Conservation (phyloP, 2,329 filamentous ascomycete genomes). For the Diplodia intermedia region DNA sequence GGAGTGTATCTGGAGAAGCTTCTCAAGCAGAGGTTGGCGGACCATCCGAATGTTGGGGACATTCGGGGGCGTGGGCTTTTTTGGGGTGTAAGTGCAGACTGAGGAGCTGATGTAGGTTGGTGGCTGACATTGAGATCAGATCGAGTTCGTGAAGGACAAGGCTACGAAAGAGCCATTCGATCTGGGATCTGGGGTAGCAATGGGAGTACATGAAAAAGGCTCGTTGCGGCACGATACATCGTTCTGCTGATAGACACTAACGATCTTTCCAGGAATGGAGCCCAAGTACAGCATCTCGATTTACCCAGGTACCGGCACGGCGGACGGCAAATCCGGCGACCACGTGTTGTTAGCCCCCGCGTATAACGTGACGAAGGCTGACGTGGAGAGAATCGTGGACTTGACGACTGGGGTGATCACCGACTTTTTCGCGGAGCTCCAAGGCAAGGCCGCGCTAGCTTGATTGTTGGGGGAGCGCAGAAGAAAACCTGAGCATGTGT, state of each 20-base stretch:
- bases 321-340: conserved; percentile 67
- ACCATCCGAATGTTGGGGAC: conserved; percentile 63
- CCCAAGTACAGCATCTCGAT: conserved; percentile 61
- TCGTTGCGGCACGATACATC: conserved; percentile 36
- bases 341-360: conserved; percentile 74
- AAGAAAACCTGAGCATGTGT: neutral
- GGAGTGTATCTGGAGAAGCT: conserved; percentile 58
- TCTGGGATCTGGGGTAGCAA: conserved; percentile 53
- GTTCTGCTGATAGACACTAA: conserved; percentile 26
- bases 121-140: conserved; percentile 44
- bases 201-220: conserved; percentile 61
- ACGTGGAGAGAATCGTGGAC: conserved; percentile 64
- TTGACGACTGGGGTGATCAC: conserved; percentile 59
- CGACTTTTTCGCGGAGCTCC: conserved; percentile 50
- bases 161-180: conserved; percentile 62
- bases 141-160: conserved; percentile 66
- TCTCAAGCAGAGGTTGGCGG: conserved; percentile 53
- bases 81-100: conserved; percentile 58
- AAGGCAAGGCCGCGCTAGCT: no score
- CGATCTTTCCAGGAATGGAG: conserved; percentile 46
- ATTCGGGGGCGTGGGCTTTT: conserved; percentile 68
- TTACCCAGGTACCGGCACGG: conserved; percentile 69
- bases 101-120: neutral
- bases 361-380: conserved; percentile 66
- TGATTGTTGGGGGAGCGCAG: neutral